Base-by-base conservation (phyloP, 805 yeast species). In the Priceomyces medius region DNA sequence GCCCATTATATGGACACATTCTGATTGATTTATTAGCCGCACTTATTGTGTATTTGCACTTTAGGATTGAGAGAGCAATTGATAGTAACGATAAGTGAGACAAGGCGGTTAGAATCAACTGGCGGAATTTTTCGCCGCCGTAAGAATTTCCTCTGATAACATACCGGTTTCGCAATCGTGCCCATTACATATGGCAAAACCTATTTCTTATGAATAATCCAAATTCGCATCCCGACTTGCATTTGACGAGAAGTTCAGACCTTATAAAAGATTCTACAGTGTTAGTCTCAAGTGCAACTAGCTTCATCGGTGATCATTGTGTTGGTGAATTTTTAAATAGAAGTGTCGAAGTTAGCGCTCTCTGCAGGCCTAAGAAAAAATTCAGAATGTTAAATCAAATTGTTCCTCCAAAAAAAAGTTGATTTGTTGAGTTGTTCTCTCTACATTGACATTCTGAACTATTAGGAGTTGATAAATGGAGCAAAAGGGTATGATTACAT, bases 211-310 rank as follows among this genome's bases (percentile, higher is more conserved):
- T 21, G 9, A 7, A 21, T 6, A 21, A 21, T 7, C 24, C 24
- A 21, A 21, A 21, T 7, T 7, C 24, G 6, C 6, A 9, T 21
- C 6, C 24, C 6, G 24, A 9, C 24, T 21, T 9, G 9, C 6
- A 9, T 31, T 10, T 31, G 35, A 31, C 35, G 7, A 10, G 5
- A 7, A 6, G 7, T 40, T 10, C 28, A 23, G 26, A 28, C 31
- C 35, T 27, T 26, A 41, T 41, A 35, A 24, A 26, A 28, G 45
- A 24, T 12, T 19, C 37, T 17, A 34, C 19, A 9, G 51, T 52
- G 12, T 42, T 52, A 16, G 49, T 53, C 19, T 49, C 57, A 8
- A 54, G 57, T 17, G 50, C 50, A 12, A 49, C 49, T 35, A 54
- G 55, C 4, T 53, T 49, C 27, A 42, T 51, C 32, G 57, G 56